phyloP scores from a whole-genome alignment of 352 stramenopile species.

The Globisporangium yorkense region DNA sequence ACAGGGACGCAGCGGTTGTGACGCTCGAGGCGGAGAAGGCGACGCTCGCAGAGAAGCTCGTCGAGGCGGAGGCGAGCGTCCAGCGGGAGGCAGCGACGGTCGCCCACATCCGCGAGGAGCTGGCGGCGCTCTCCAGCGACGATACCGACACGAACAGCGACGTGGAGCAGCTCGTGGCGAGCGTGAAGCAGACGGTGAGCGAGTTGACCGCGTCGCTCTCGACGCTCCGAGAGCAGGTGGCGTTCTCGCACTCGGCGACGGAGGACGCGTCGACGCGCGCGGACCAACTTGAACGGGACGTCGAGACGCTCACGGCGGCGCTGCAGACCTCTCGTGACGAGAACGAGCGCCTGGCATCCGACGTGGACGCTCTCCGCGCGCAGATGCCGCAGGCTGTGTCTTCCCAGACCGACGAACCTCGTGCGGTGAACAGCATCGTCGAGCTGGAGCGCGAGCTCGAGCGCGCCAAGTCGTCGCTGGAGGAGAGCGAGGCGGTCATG shows the following conservation, averaged over 20 bases:
- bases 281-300: constrained; percentile 16
- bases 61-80: constrained; percentile 11
- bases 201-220: constrained; percentile 9
- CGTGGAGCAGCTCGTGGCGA: constrained; percentile 7
- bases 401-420: neutral
- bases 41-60: constrained; percentile 26
- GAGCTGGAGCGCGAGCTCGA: constrained; percentile 21
- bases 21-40: constrained; percentile 8
- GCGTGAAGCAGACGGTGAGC: constrained; percentile 6
- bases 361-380: too few relatives aligned
- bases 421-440: neutral
- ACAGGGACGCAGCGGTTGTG: constrained; percentile 4
- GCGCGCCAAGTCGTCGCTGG: constrained; percentile 22
- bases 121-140: constrained; percentile 9
- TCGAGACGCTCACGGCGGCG: constrained; percentile 15
- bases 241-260: neutral
- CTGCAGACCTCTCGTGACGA: constrained; percentile 16
- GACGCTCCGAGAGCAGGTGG: constrained; percentile 7
- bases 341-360: constrained; percentile 4
- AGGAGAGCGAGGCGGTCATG: constrained; percentile 43
- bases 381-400: neutral
- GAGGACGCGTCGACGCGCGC: neutral
- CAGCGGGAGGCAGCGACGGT: constrained; percentile 12
- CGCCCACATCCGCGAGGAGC: constrained; percentile 11
- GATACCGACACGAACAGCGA: neutral